Percentiles rank a stretch among this genome's conserved stretches.
Evolutionary conservation across 768 basidiomycete species (phyloP).

Genomic region (Suillus clintonianus): DNA sequence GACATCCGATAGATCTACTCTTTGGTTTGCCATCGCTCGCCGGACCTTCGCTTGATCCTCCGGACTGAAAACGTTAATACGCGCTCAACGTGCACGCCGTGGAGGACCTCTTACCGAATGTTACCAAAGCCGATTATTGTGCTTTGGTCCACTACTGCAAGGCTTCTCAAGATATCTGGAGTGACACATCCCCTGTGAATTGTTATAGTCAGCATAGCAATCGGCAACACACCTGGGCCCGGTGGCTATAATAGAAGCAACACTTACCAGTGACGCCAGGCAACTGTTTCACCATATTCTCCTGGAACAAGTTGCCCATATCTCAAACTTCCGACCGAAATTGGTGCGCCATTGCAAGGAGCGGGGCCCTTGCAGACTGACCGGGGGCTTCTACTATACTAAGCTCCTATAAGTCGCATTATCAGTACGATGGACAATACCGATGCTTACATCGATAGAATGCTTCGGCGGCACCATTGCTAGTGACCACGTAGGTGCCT

Average conservation of each 20-base stretch:
- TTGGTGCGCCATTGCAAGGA: conserved; percentile 55
- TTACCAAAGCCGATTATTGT: conserved; percentile 50
- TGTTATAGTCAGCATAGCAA: conserved; percentile 1
- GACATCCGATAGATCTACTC: conserved; percentile 59
- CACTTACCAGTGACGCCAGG: conserved; percentile 77
- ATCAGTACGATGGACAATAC: not conserved
- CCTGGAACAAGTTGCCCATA: conserved; percentile 54
- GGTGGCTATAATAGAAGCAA: conserved; percentile 8
- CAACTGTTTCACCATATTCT: conserved; percentile 60
- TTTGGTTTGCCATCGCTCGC: conserved; percentile 53
- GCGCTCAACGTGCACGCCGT: not conserved
- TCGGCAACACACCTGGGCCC: too few relatives aligned
- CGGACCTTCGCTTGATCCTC: conserved; percentile 67
- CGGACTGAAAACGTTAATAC: conserved; percentile 34
- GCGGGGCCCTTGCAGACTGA: conserved; percentile 68
- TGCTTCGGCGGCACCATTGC: conserved; percentile 20
- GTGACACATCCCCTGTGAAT: conserved; percentile 70
- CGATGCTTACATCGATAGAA: conserved; percentile 32
- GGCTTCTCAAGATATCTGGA: conserved; percentile 49
- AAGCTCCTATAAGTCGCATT: conserved; percentile 12
- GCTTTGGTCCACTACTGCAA: conserved; percentile 46
- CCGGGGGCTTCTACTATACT: conserved; percentile 75
- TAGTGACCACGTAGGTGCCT: not conserved
- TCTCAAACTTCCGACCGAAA: conserved; percentile 61
- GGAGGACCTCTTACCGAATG: conserved; percentile 44